Evolutionary conservation across 1,139 yeast species (phyloP), one percentile per base, ranked within the genome.

Genomic region (Yamadazyma triangularis): DNA sequence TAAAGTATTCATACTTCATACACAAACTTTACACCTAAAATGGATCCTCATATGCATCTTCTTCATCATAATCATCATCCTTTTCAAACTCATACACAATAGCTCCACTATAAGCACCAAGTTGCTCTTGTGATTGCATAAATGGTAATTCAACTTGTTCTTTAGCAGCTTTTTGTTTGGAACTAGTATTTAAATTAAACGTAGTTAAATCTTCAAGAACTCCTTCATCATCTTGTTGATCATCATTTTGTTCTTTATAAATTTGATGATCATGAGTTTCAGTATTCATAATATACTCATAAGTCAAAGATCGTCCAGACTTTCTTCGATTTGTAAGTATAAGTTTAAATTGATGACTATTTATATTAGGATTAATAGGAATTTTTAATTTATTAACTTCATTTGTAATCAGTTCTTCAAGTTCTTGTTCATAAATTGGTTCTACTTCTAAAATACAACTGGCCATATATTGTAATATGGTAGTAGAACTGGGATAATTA

Each of bases 11-110:
- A n/a, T n/a, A n/a, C n/a, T n/a, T n/a, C n/a, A n/a, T n/a, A n/a
- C n/a, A n/a, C n/a, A n/a, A n/a, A n/a, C n/a, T n/a, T n/a, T n/a
- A n/a, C n/a, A n/a, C n/a, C 26, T 40, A 88, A 48, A 88, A 89
- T 4, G 97, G 97, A 50, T 91, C 97, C 51, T 91, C 98, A 47
- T 81, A 89, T 0, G 97, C 96, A 55, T 91, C 98, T 44, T 91
- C 97, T 55, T 91, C 97, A 51, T 91, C 97, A 45, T 88, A 89
- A 52, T 89, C 97, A 53, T 89, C 82, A 42, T 77, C 82, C 46
- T 75, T 75, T 47, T 85, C 95, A 51, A 79, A 89, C 51, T 89
- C 93, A 51, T 89, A 91, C 9, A 91, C 95, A 47, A 91, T 89
- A 1, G 98, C 97, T 8, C 76, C 76, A 24, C 95, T 95, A 14